Conservation (phyloP, 192 early-diverging fungal genomes). For the Rhizoclosmatium globosum region DNA sequence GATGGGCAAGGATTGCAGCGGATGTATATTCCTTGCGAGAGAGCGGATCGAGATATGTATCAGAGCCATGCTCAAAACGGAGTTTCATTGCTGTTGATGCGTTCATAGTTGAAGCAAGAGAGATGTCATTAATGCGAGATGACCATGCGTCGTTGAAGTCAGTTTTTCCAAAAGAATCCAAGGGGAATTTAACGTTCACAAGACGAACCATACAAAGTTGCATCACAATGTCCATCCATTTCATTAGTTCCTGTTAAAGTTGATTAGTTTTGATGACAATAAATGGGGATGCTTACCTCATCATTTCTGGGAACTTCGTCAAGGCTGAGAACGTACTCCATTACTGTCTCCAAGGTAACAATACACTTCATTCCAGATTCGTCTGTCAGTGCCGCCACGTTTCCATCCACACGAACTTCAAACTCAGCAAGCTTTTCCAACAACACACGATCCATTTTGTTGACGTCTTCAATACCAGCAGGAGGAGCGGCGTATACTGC, state of each 20-base stretch:
- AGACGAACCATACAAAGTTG: slow-evolving; percentile 35
- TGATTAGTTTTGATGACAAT: too few species aligned
- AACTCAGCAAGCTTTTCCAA: not conserved
- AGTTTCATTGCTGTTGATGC: slow-evolving; percentile 31
- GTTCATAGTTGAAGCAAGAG: slow-evolving; percentile 19
- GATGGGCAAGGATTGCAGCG: slow-evolving; percentile 39
- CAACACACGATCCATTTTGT: slow-evolving; percentile 3
- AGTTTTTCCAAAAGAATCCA: slow-evolving; percentile 8
- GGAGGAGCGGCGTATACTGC: not conserved
- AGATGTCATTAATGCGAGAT: slow-evolving; percentile 20
- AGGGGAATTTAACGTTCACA: slow-evolving; percentile 32
- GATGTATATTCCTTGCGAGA: slow-evolving; percentile 35
- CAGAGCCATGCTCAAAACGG: not conserved
- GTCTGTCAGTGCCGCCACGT: not conserved
- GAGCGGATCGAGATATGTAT: slow-evolving; percentile 26
- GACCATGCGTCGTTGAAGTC: slow-evolving; percentile 43
- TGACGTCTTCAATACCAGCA: not conserved
- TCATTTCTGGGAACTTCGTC: too few species aligned
- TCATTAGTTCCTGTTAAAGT: slow-evolving; percentile 19
- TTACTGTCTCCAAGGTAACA: not conserved
- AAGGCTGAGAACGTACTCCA: not conserved
- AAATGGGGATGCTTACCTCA: too few species aligned
- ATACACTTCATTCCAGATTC: not conserved
- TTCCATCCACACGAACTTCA: not conserved
- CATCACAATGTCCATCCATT: slow-evolving; percentile 35